Conservation (phyloP, 139 green algal genomes). For the Micractinium sp. region DNA sequence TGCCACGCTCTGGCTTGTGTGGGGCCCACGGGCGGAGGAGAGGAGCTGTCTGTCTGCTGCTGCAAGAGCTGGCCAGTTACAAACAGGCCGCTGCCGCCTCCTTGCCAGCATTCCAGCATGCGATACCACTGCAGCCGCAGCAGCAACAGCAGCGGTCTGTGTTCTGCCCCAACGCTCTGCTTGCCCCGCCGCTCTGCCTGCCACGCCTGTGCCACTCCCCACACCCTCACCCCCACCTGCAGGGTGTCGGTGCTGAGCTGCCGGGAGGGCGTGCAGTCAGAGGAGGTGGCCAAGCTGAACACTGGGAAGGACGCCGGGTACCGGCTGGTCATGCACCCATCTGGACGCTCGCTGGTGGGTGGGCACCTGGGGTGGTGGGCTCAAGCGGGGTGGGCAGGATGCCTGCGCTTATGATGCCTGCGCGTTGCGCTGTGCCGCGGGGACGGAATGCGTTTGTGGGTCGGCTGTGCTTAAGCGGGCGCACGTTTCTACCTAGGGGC, state of each 20-base stretch:
- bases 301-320: slow-evolving; percentile 44
- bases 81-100: not conserved
- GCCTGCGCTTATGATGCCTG: not conserved
- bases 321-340: slow-evolving; percentile 48
- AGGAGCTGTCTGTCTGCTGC: not conserved
- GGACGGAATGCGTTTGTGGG: too few relatives aligned
- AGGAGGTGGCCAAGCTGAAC: slow-evolving; percentile 50
- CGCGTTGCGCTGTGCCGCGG: not conserved
- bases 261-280: slow-evolving; percentile 22
- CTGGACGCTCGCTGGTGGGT: slow-evolving; percentile 23
- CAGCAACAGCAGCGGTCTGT: not conserved
- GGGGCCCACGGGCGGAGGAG: too few relatives aligned
- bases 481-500: too few relatives aligned
- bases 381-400: too few relatives aligned
- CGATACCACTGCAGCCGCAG: too few relatives aligned
- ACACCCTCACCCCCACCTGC: not conserved
- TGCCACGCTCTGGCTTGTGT: not conserved
- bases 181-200: not conserved
- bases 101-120: not conserved
- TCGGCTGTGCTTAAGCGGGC: too few relatives aligned
- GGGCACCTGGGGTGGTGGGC: not conserved
- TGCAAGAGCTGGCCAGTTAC: not conserved
- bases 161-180: not conserved
- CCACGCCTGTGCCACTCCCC: not conserved
- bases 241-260: slow-evolving; percentile 43